These are phyloP conservation scores for Botryotinia calthae DNA, from an alignment of 2,329 filamentous ascomycete genomes.

Conservation along the genomic window DNA sequence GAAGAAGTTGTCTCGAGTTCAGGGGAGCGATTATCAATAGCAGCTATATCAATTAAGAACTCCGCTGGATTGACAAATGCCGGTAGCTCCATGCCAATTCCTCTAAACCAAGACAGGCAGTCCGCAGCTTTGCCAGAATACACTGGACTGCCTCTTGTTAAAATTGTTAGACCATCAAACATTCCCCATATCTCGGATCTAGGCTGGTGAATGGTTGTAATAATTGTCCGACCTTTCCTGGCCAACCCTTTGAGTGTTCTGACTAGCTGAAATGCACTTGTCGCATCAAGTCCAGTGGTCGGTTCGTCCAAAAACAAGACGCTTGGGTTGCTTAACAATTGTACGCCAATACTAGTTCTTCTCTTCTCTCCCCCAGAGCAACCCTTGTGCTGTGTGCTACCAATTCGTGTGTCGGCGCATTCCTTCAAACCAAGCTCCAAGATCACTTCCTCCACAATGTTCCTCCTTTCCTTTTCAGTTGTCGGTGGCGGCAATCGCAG, in stretches of 20 bases:
- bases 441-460: conserved; percentile 73
- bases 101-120: conserved; percentile 63
- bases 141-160: conserved; percentile 65
- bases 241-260: conserved; percentile 67
- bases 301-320: conserved; percentile 77
- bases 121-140: conserved; percentile 61
- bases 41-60: conserved; percentile 70
- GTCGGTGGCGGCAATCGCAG: conserved; percentile 64
- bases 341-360: conserved; percentile 73
- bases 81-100: conserved; percentile 59
- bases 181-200: conserved; percentile 77
- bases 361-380: conserved; percentile 79
- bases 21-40: conserved; percentile 67
- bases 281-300: conserved; percentile 74
- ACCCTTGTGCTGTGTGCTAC: conserved; percentile 67
- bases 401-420: conserved; percentile 72
- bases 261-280: conserved; percentile 71
- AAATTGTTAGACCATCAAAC: conserved; percentile 68
- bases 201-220: conserved; percentile 75
- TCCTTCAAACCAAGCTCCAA: conserved; percentile 73
- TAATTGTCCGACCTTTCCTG: conserved; percentile 65
- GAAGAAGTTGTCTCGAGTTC: conserved; percentile 62
- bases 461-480: conserved; percentile 55
- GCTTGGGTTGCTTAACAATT: conserved; percentile 75
- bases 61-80: conserved; percentile 77